Evolutionary conservation across 192 early-diverging fungal species (phyloP).

Genomic region (Coemansia sp.): DNA sequence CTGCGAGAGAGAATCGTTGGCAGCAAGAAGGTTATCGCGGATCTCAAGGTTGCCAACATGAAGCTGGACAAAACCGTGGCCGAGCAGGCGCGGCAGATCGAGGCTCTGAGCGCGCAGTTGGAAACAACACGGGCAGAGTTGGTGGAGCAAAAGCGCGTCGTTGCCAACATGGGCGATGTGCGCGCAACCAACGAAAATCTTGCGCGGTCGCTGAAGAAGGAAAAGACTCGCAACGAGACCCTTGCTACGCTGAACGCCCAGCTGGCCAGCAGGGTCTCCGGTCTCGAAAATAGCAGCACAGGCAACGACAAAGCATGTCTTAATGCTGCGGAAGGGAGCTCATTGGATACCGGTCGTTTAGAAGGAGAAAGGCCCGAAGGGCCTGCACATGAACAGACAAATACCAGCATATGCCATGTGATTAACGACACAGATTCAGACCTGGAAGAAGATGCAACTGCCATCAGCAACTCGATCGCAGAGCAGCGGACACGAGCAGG

Average conservation of each 20-base stretch:
- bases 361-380: not conserved
- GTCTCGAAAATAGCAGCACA: not conserved
- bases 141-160: constrained; percentile 39
- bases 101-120: constrained; percentile 12
- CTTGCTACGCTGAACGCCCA: constrained; percentile 9
- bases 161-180: constrained; percentile 38
- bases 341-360: not conserved
- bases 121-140: constrained; percentile 16
- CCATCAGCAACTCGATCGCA: constrained; percentile 13
- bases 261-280: constrained; percentile 24
- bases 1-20: not conserved
- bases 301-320: not conserved
- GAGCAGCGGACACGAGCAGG: not conserved
- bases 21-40: constrained; percentile 17
- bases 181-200: constrained; percentile 43
- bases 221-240: constrained; percentile 27
- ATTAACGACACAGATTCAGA: constrained; percentile 14
- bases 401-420: not conserved
- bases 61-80: constrained; percentile 28
- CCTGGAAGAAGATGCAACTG: constrained; percentile 24
- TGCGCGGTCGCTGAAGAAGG: constrained; percentile 33
- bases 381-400: not conserved
- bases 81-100: constrained; percentile 25
- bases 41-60: constrained; percentile 10
- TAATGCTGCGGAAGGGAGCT: not conserved